These are phyloP conservation scores for Chytriomyces sp. DNA, from an alignment of 192 early-diverging fungal genomes.

Conservation along the genomic window DNA sequence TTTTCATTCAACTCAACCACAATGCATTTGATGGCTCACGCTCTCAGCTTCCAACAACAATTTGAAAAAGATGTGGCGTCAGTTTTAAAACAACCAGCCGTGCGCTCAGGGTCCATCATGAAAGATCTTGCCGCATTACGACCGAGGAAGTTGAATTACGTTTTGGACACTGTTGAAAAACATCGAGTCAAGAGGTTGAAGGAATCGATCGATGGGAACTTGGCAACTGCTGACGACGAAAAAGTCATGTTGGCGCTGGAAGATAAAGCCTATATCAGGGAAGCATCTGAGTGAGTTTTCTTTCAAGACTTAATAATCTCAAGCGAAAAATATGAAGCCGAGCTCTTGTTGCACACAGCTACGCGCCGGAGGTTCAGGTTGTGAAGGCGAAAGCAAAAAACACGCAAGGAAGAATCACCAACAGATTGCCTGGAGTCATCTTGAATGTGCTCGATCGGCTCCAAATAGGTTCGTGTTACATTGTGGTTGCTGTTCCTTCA, in stretches of 20 bases:
- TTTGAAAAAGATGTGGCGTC: constrained; percentile 17
- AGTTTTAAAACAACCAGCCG: constrained; percentile 10
- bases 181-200: not conserved
- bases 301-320: not conserved
- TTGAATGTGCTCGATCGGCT: constrained; percentile 16
- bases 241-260: constrained; percentile 11
- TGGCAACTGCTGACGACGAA: not conserved
- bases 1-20: constrained; percentile 7
- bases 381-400: not conserved
- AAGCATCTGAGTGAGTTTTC: not conserved
- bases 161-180: constrained; percentile 8
- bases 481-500: not conserved
- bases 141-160: not conserved
- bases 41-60: constrained; percentile 19
- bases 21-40: constrained; percentile 12
- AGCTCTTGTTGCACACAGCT: not conserved
- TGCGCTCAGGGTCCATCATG: not conserved
- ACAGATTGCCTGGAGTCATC: constrained; percentile 12
- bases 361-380: not conserved
- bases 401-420: not conserved
- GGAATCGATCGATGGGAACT: not conserved
- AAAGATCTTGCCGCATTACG: not conserved
- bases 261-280: not conserved
- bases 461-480: constrained; percentile 3
- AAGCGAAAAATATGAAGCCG: not conserved